These are phyloP conservation scores for Lactarius vividus DNA, from an alignment of 768 basidiomycete genomes.

Conservation along the genomic window DNA sequence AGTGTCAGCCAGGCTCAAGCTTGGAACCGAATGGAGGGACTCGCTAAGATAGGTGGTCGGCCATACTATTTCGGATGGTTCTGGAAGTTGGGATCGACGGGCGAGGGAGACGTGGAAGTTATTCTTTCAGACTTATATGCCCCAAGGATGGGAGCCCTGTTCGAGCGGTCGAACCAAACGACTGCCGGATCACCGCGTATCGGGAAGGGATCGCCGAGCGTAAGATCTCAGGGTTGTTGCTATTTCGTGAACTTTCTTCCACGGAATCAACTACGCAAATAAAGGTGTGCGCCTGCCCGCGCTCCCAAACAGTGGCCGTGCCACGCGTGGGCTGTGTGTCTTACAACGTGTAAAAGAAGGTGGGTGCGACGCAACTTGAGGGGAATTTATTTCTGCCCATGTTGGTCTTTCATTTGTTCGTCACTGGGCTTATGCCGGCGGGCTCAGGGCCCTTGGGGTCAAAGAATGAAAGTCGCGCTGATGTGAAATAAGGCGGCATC, in stretches of 20 bases:
- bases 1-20: slow-evolving; percentile 6
- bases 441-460: slow-evolving; percentile 14
- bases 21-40: slow-evolving; percentile 24
- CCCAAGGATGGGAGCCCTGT: slow-evolving; percentile 28
- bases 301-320: slow-evolving; percentile 22
- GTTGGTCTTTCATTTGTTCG: slow-evolving; percentile 8
- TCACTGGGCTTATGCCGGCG: neutral
- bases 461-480: slow-evolving; percentile 23
- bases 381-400: neutral
- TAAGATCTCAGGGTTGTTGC: slow-evolving; percentile 30
- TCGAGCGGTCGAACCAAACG: slow-evolving; percentile 30
- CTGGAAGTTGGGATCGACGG: slow-evolving; percentile 33
- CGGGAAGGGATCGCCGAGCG: slow-evolving; percentile 34
- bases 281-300: slow-evolving; percentile 13
- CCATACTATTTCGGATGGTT: slow-evolving; percentile 33
- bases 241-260: slow-evolving; percentile 23
- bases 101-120: slow-evolving; percentile 30
- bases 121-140: slow-evolving; percentile 33
- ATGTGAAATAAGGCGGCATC: slow-evolving; percentile 19
- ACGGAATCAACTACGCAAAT: slow-evolving; percentile 28
- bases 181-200: slow-evolving; percentile 40
- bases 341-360: slow-evolving; percentile 19
- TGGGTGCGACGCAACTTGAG: neutral
- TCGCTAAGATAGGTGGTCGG: slow-evolving; percentile 37
- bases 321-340: slow-evolving; percentile 23